Conservation (phyloP, 2,329 filamentous ascomycete genomes). For the Fusarium guadeloupense region DNA sequence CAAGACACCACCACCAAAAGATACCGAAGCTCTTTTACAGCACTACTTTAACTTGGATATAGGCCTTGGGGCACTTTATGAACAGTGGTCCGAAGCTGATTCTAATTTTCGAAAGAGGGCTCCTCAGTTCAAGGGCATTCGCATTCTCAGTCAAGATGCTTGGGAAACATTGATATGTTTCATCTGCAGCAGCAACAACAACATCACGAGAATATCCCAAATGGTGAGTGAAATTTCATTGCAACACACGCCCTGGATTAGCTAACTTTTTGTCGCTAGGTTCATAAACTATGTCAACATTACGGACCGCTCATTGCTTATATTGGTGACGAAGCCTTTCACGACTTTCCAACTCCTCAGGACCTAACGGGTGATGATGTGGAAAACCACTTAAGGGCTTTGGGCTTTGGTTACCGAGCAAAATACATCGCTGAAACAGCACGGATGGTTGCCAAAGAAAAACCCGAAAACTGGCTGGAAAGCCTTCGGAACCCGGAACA, state of each 20-base stretch:
- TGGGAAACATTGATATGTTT: conserved; percentile 96
- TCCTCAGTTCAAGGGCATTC: conserved; percentile 86
- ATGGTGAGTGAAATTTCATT: conserved; percentile 68
- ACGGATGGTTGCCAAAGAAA: conserved; percentile 72
- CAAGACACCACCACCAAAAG: conserved; percentile 56
- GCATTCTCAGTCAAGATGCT: conserved; percentile 91
- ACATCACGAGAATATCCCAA: conserved; percentile 92
- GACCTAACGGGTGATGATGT: conserved; percentile 78
- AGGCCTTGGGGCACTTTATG: conserved; percentile 80
- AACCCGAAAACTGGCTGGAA: conserved; percentile 78
- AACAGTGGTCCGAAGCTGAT: conserved; percentile 86
- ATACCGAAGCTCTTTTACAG: conserved; percentile 76
- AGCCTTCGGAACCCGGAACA: conserved; percentile 80
- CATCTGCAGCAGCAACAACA: conserved; percentile 99
- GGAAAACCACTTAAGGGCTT: conserved; percentile 78
- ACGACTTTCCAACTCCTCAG: conserved; percentile 85
- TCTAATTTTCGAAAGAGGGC: conserved; percentile 90
- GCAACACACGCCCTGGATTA: background rate
- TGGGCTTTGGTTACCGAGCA: conserved; percentile 95
- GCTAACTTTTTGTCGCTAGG: conserved; percentile 51
- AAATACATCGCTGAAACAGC: conserved; percentile 93
- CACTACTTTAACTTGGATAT: conserved; percentile 89
- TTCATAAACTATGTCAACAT: conserved; percentile 86
- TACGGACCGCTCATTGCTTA: conserved; percentile 82
- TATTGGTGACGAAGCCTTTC: conserved; percentile 75